A percentile compares a stretch with the other conserved stretches of the same genome.
Conservation (phyloP, 352 stramenopile species). For the Aphanomyces invadans region DNA sequence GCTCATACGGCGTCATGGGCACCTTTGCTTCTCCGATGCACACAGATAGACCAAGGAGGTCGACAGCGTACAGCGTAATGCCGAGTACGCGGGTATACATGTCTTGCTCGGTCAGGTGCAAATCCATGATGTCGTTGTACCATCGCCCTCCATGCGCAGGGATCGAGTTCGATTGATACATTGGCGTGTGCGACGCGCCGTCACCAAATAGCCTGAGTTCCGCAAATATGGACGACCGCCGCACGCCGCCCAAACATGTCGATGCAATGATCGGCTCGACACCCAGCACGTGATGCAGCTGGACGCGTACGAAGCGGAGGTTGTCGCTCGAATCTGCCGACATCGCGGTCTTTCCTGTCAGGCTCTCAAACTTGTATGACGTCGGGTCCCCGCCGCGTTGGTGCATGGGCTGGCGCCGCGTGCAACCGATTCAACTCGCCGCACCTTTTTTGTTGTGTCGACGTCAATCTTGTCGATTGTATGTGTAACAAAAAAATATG, state of each 20-base stretch:
- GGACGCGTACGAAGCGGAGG: constrained; percentile 5
- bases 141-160: background rate
- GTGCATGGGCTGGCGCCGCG: background rate
- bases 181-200: background rate
- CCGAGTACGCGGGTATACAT: background rate
- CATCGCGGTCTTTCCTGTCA: background rate
- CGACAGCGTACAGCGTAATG: constrained; percentile 13
- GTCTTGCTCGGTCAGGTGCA: constrained; percentile 3
- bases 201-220: constrained; percentile 6
- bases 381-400: background rate
- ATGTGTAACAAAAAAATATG: background rate
- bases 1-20: background rate
- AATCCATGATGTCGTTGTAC: constrained; percentile 12
- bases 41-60: constrained; percentile 5
- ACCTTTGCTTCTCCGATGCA: constrained; percentile 6
- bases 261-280: background rate
- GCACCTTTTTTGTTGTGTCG: background rate
- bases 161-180: background rate
- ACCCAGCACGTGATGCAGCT: constrained; percentile 15
- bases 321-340: background rate
- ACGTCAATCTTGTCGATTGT: background rate
- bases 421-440: background rate
- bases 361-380: background rate
- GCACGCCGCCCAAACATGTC: constrained; percentile 10
- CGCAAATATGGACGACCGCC: background rate